These are phyloP conservation scores for Exserohilum rostratum DNA, from an alignment of 2,329 filamentous ascomycete species.

Conservation along the genomic window DNA sequence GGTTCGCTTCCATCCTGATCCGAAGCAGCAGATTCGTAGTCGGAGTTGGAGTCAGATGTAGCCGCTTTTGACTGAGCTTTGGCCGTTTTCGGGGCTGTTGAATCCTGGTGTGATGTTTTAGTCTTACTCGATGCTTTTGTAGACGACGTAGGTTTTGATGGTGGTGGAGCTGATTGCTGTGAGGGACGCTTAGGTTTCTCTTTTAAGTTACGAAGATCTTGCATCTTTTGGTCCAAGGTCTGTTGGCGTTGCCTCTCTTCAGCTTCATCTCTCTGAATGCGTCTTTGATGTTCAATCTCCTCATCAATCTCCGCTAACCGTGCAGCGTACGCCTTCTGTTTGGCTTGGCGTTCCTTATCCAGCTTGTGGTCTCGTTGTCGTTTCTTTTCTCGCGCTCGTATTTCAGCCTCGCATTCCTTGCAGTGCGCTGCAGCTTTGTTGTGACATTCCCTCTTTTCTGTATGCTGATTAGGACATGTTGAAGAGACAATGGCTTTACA, in stretches of 20 bases:
- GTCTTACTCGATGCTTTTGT: background rate
- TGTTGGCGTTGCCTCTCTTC: conserved; percentile 56
- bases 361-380: conserved; percentile 57
- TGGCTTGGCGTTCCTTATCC: conserved; percentile 55
- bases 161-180: conserved; percentile 1
- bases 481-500: conserved; percentile 54
- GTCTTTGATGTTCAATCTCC: conserved; percentile 59
- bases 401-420: conserved; percentile 59
- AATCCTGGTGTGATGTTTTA: background rate
- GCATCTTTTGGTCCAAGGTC: conserved; percentile 54
- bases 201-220: conserved; percentile 55
- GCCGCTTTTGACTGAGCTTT: background rate
- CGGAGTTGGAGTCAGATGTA: background rate
- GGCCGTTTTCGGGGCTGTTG: background rate
- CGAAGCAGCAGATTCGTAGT: background rate
- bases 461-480: conserved; percentile 62
- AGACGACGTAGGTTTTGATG: background rate
- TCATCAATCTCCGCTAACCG: conserved; percentile 60
- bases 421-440: conserved; percentile 51
- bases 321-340: conserved; percentile 53
- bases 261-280: conserved; percentile 50
- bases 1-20: background rate
- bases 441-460: conserved; percentile 56
- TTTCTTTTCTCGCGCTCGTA: conserved; percentile 53
- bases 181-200: conserved; percentile 7